Conservation (phyloP, 140 eudicot genomes). For the Cichorium intybus region DNA sequence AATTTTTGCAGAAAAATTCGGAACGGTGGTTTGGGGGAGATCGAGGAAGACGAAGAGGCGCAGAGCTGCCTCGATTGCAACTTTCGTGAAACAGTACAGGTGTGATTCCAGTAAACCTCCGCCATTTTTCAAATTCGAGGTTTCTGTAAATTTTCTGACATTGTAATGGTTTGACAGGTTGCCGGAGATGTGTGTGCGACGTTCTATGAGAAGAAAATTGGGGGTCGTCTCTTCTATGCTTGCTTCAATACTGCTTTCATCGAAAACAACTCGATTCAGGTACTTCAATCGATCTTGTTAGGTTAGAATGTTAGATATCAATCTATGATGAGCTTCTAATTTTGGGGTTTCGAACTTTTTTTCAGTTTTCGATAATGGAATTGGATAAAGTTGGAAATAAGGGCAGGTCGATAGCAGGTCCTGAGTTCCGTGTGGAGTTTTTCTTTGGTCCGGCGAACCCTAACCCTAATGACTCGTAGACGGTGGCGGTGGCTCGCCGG, state of each 20-base stretch:
- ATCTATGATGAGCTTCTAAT: neutral
- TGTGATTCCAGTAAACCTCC: slow-evolving; percentile 23
- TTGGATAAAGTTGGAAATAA: slow-evolving; percentile 62
- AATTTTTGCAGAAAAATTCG: slow-evolving; percentile 46
- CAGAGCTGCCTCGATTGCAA: slow-evolving; percentile 44
- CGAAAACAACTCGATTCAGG: slow-evolving; percentile 46
- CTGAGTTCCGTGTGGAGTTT: slow-evolving; percentile 64
- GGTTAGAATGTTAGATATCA: neutral
- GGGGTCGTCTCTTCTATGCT: slow-evolving; percentile 65
- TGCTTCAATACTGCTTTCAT: slow-evolving; percentile 61
- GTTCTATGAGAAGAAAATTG: slow-evolving; percentile 59
- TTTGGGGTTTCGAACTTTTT: neutral
- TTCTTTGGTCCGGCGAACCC: slow-evolving; percentile 48
- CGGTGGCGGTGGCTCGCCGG: neutral
- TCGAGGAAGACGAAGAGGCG: slow-evolving; percentile 38
- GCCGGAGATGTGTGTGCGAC: slow-evolving; percentile 66
- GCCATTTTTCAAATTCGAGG: neutral
- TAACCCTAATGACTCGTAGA: slow-evolving; percentile 18
- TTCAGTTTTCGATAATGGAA: neutral
- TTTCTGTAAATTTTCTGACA: neutral
- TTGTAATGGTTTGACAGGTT: slow-evolving; percentile 32
- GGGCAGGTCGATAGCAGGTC: slow-evolving; percentile 62
- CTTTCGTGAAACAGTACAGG: slow-evolving; percentile 46
- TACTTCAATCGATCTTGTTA: neutral
- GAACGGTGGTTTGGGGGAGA: slow-evolving; percentile 33